These are phyloP conservation scores for Allium fistulosum DNA, from an alignment of 106 monocot species.

Conservation along the genomic window DNA sequence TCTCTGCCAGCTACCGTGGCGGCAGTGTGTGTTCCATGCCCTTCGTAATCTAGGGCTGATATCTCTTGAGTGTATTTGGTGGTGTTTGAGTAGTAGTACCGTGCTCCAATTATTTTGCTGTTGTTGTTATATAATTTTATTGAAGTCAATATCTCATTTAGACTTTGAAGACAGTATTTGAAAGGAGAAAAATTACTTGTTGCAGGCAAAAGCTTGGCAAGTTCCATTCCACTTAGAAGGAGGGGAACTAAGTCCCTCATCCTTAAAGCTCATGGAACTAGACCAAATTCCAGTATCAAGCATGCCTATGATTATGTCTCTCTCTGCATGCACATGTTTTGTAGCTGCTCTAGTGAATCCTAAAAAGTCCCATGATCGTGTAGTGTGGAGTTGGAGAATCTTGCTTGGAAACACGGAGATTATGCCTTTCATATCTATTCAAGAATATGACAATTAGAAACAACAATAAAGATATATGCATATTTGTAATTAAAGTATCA, in stretches of 20 bases:
- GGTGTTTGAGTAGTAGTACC: slow-evolving; percentile 1
- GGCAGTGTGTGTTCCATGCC: slow-evolving; percentile 29
- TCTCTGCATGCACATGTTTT: not conserved
- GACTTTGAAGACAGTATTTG: not conserved
- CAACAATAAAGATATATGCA: not conserved
- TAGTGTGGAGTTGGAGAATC: slow-evolving; percentile 18
- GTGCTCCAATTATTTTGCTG: slow-evolving; percentile 16
- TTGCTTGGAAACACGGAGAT: slow-evolving; percentile 35
- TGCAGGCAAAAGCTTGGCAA: slow-evolving; percentile 18
- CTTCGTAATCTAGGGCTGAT: slow-evolving; percentile 10
- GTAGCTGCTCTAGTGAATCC: not conserved
- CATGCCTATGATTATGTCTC: slow-evolving; percentile 15
- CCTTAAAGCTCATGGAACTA: slow-evolving; percentile 8
- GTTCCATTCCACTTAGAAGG: slow-evolving; percentile 16
- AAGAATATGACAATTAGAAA: not conserved
- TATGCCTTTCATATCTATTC: slow-evolving; percentile 18
- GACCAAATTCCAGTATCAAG: slow-evolving; percentile 20
- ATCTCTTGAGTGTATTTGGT: not conserved
- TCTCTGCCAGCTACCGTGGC: slow-evolving; percentile 8
- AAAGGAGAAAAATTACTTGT: slow-evolving; percentile 16
- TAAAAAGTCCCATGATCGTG: slow-evolving; percentile 37
- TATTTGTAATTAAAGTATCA: not conserved
- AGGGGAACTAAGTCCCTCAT: slow-evolving; percentile 10
- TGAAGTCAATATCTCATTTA: not conserved
- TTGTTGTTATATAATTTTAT: not conserved